Evolutionary conservation across 768 basidiomycete genomes (phyloP), one percentile per base, ranked within the genome.

Genomic region (Pleurotus sapidus): DNA sequence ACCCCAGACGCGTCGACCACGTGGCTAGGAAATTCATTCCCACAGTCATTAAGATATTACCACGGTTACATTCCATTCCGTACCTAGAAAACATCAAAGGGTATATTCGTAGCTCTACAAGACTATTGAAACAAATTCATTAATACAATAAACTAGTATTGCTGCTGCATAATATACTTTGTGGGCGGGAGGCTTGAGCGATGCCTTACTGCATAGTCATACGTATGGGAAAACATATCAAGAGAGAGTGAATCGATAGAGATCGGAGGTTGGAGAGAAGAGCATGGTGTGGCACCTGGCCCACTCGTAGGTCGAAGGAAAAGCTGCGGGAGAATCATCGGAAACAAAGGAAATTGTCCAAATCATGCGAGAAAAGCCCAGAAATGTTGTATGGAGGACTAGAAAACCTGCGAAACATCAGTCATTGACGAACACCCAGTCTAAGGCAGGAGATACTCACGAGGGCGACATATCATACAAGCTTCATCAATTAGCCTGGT

Each of bases 81-180:
- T 20, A 20, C 20, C 1, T 34, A 34, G 30, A 34, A 12, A 34
- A 34, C 30, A 11, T 34, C 9, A 34, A 34, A 34, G 30, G 30
- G 30, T 34, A 34, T 34, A 34, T 34, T 34, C 30, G 9, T 34
- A 34, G 30, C 30, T 34, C 30, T 34, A 34, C 30, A 34, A 34
- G 30, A 34, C 51, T 54, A 42, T 54, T 42, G 49, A 30, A 20
- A 54, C 51, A 54, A 11, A 54, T 43, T 54, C 51, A 54, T 54
- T 54, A 54, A 24, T 54, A 54, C 51, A 54, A 54, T 54, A 27
- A 39, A 39, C n/a, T 54, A 53, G 51, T 53, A 54, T 39, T 54
- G 30, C 7, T 17, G 34, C 30, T 34, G 17, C 18, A 34, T 43
- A 54, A 40, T 18, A 17, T 54, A 54, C 51, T 50, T 50, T 27